Percentiles rank a stretch among this genome's conserved stretches.
These are phyloP conservation scores for Salix arbutifolia DNA, from an alignment of 345 rosid species.

Conservation along the genomic window DNA sequence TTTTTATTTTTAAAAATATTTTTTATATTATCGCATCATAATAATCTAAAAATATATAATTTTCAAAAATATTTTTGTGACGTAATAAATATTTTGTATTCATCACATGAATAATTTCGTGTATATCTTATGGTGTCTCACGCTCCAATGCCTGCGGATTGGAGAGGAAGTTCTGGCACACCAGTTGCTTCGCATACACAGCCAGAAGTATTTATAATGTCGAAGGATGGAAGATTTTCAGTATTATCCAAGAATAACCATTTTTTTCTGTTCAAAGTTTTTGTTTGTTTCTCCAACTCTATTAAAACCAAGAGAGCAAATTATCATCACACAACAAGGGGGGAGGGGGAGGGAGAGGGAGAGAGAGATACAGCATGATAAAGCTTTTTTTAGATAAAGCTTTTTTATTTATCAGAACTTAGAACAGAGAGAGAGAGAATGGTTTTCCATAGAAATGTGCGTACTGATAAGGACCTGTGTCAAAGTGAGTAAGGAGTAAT, in stretches of 20 bases:
- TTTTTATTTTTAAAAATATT: too few species aligned
- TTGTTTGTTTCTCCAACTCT: constrained; percentile 13
- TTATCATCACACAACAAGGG: constrained; percentile 12
- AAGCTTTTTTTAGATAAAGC: neutral
- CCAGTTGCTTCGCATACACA: neutral
- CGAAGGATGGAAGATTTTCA: neutral
- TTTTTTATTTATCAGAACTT: neutral
- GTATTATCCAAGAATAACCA: constrained; percentile 27
- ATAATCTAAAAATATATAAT: too few species aligned
- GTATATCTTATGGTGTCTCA: neutral
- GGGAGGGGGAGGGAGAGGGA: neutral
- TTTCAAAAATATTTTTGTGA: too few species aligned
- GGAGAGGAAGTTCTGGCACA: neutral
- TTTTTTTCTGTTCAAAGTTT: constrained; percentile 21
- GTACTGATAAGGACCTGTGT: constrained; percentile 34
- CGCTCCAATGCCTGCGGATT: neutral
- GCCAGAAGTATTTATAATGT: constrained; percentile 4
- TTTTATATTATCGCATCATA: too few species aligned
- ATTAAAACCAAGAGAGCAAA: constrained; percentile 11
- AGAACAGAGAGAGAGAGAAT: neutral
- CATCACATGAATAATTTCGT: too few species aligned
- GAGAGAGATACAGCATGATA: constrained; percentile 1
- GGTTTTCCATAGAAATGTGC: constrained; percentile 20
- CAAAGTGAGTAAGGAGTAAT: constrained; percentile 10
- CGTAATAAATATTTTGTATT: too few species aligned